A percentile compares a stretch with the other conserved stretches of the same genome.
Evolutionary conservation across 176 grass and related monocot genomes (phyloP).

Genomic region (Paspalum vaginatum): DNA sequence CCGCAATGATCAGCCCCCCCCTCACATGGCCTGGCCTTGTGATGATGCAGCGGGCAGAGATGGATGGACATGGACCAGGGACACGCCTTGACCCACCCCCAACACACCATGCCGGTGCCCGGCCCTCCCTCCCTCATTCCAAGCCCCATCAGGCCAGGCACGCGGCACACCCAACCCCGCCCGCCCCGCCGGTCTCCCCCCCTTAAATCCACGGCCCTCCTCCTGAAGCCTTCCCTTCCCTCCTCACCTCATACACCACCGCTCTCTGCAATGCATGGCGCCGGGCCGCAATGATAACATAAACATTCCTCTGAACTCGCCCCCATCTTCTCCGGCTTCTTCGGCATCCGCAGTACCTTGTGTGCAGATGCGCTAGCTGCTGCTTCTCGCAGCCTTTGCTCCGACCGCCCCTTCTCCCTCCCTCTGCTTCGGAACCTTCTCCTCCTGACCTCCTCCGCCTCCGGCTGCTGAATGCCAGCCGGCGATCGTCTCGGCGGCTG

Average conservation of each 20-base stretch:
- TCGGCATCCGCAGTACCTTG: not conserved
- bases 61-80: slow-evolving; percentile 36
- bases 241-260: no score
- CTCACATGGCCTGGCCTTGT: slow-evolving; percentile 46
- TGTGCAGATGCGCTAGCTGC: not conserved
- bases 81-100: slow-evolving; percentile 64
- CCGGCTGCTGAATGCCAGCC: no score
- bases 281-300: slow-evolving; percentile 20
- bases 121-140: not conserved
- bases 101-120: slow-evolving; percentile 28
- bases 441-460: no score
- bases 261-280: slow-evolving; percentile 34
- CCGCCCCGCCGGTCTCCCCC: not conserved
- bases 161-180: not conserved
- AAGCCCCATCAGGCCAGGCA: no score
- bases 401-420: no score
- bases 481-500: no score
- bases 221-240: not conserved
- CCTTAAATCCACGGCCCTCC: slow-evolving; percentile 30
- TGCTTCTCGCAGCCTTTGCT: not conserved
- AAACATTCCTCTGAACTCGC: slow-evolving; percentile 47
- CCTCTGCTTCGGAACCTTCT: no score
- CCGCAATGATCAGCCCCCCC: slow-evolving; percentile 45
- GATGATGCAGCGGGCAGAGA: slow-evolving; percentile 29
- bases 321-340: slow-evolving; percentile 24